Conservation (phyloP, 805 yeast species). For the Wilhelminamyces savonicus region DNA sequence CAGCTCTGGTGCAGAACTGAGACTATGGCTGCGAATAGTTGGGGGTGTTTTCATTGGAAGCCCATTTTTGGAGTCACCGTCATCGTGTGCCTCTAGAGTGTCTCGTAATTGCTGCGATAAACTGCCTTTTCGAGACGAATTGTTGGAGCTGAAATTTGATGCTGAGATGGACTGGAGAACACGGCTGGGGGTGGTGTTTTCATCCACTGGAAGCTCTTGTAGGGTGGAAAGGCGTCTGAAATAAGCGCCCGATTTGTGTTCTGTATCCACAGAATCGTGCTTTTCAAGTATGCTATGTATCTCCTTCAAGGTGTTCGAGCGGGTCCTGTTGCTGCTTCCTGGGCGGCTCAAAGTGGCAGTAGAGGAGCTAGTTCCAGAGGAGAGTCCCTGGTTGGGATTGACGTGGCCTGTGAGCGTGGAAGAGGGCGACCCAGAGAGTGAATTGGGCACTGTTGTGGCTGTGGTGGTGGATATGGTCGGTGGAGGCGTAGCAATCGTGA, state of each 20-base stretch:
- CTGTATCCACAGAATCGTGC: constrained; percentile 34
- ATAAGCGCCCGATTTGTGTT: constrained; percentile 54
- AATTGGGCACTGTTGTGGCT: constrained; percentile 3
- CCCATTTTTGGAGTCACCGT: no score
- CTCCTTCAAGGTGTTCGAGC: constrained; percentile 32
- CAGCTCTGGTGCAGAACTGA: neutral
- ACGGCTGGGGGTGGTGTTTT: constrained; percentile 4
- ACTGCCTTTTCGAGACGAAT: no score
- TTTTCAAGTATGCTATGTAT: constrained; percentile 30
- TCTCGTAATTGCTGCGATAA: no score
- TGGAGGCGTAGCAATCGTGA: constrained; percentile 10
- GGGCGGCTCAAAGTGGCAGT: constrained; percentile 6
- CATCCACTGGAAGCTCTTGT: constrained; percentile 43
- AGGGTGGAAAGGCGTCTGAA: constrained; percentile 60
- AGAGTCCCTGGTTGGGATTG: neutral
- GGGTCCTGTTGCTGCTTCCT: constrained; percentile 15
- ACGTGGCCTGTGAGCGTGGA: neutral
- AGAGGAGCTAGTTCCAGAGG: constrained; percentile 2
- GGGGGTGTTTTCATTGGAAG: no score
- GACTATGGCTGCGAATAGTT: no score
- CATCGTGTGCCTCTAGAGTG: no score
- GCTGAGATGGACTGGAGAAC: no score
- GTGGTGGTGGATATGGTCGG: constrained; percentile 10
- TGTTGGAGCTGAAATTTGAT: no score
- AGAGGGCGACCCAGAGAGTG: constrained; percentile 7